These are phyloP conservation scores for Trichosporon asahii DNA, from an alignment of 1,284 basidiomycete genomes.

Conservation along the genomic window DNA sequence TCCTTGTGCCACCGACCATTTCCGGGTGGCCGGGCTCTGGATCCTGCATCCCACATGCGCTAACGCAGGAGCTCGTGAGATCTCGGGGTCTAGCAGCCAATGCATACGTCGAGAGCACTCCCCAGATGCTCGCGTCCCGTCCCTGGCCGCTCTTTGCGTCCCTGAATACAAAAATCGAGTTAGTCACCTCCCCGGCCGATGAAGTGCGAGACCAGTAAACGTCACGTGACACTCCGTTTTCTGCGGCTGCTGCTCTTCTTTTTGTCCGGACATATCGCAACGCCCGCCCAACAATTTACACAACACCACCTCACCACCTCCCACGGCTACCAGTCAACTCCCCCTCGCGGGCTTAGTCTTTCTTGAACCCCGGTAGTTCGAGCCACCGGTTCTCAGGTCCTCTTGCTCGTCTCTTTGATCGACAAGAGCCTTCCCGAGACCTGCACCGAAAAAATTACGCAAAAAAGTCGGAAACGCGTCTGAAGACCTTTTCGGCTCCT, in stretches of 20 bases:
- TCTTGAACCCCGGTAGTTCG: slow-evolving; percentile 8
- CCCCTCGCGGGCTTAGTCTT: background rate
- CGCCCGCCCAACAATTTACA: slow-evolving; percentile 7
- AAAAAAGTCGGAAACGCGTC: slow-evolving; percentile 7
- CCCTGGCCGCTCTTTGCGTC: background rate
- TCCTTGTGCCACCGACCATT: background rate
- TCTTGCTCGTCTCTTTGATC: slow-evolving; percentile 6
- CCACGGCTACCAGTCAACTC: background rate
- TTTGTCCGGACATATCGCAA: slow-evolving; percentile 6
- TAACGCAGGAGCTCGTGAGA: background rate
- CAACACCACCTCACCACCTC: background rate
- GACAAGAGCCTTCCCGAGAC: slow-evolving; percentile 7
- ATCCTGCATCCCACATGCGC: background rate
- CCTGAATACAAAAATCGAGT: slow-evolving; percentile 7
- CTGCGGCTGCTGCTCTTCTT: background rate
- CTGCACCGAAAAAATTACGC: background rate
- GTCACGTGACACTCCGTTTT: background rate
- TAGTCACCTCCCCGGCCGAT: slow-evolving; percentile 7
- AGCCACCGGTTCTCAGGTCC: slow-evolving; percentile 7
- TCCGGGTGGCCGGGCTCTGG: background rate
- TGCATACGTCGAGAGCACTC: background rate
- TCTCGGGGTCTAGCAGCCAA: slow-evolving; percentile 4
- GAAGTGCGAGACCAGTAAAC: background rate
- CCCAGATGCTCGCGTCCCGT: background rate
- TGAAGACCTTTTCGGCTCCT: slow-evolving; percentile 6